These are phyloP conservation scores for Hypoxylon lienhwacheense DNA, from an alignment of 495 filamentous ascomycete species.

Conservation along the genomic window DNA sequence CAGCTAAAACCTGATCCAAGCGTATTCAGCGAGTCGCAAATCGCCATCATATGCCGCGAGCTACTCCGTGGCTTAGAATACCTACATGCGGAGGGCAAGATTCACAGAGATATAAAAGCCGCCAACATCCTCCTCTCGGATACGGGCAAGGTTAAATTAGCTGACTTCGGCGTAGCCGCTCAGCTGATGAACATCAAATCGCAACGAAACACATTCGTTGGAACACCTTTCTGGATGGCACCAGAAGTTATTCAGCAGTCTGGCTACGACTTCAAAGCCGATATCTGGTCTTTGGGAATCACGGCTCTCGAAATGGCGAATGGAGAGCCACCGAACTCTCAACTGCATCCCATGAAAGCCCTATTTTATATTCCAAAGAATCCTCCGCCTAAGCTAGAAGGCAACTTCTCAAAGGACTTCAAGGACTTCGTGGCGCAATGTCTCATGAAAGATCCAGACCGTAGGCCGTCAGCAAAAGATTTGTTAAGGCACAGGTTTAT, in stretches of 20 bases:
- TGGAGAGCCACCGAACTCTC: conserved; percentile 89
- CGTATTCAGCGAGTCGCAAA: conserved; percentile 83
- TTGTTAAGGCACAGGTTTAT: conserved; percentile 91
- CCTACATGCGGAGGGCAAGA: conserved; percentile 90
- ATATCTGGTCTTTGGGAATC: conserved; percentile 97
- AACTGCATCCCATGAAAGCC: conserved; percentile 96
- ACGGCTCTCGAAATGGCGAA: conserved; percentile 92
- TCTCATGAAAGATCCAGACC: conserved; percentile 85
- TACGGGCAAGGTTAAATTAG: conserved; percentile 90
- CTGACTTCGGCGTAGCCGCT: conserved; percentile 96
- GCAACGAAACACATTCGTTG: conserved; percentile 97
- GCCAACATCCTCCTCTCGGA: conserved; percentile 88
- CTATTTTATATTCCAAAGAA: conserved; percentile 96
- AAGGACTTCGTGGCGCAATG: conserved; percentile 92
- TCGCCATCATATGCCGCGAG: conserved; percentile 92
- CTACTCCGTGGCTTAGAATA: conserved; percentile 90
- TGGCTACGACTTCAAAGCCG: conserved; percentile 95
- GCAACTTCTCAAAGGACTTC: conserved; percentile 84
- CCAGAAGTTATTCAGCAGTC: conserved; percentile 97
- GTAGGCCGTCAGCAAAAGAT: conserved; percentile 81
- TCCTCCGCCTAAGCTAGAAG: conserved; percentile 81
- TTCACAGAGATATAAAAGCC: conserved; percentile 96
- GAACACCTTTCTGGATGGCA: conserved; percentile 99
- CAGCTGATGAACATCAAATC: conserved; percentile 98
- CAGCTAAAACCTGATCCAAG: conserved; percentile 96